Evolutionary conservation across 176 grass and related monocot species (phyloP).

Genomic region (Calamus simplicifolius): DNA sequence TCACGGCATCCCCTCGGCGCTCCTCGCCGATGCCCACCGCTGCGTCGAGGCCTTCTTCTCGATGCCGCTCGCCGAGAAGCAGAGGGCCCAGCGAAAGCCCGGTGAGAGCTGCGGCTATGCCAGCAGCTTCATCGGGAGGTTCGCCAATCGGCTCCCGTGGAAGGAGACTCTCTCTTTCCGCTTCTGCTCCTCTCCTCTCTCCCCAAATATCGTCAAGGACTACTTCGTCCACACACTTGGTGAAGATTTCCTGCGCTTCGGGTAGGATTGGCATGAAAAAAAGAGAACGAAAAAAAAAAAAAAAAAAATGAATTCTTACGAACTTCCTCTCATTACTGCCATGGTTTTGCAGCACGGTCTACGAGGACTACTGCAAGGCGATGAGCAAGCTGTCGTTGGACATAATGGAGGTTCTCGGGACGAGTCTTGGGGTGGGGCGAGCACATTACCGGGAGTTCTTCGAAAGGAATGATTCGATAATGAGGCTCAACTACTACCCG

Average conservation of each 20-base stretch:
- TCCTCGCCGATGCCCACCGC: conserved; percentile 48
- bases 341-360: conserved; percentile 39
- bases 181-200: conserved; percentile 14
- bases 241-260: conserved; percentile 28
- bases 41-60: conserved; percentile 73
- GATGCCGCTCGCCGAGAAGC: conserved; percentile 64
- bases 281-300: too few species aligned
- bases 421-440: conserved; percentile 46
- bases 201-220: conserved; percentile 24
- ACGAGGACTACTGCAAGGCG: conserved; percentile 53
- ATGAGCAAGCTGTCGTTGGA: conserved; percentile 71
- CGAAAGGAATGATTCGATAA: conserved; percentile 67
- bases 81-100: conserved; percentile 45
- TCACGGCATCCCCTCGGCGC: conserved; percentile 60
- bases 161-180: conserved; percentile 92
- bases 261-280: conserved; percentile 19
- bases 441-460: conserved; percentile 55
- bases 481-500: conserved; percentile 97
- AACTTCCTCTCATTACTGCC: background rate
- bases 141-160: conserved; percentile 81
- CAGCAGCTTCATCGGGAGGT: conserved; percentile 83
- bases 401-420: conserved; percentile 75
- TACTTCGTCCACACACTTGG: conserved; percentile 59
- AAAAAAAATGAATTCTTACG: too few species aligned
- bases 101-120: conserved; percentile 92